Percentiles rank a stretch among this genome's conserved stretches.
Conservation (phyloP, 2,329 filamentous ascomycete genomes). For the Colletotrichum sp. region DNA sequence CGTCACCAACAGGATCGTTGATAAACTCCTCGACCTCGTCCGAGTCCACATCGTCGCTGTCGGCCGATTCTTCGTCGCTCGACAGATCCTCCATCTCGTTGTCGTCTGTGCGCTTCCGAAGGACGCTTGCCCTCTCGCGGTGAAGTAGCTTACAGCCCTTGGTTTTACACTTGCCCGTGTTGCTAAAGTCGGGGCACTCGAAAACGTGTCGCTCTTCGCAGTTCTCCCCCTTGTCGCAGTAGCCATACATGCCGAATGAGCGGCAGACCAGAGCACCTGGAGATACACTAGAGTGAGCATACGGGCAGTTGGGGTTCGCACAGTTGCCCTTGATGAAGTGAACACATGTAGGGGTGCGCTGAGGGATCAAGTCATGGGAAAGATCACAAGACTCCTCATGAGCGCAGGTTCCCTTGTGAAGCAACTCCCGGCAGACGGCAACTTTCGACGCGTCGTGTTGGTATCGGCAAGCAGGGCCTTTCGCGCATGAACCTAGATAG, state of each 20-base stretch:
- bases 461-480: conserved; percentile 81
- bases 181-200: conserved; percentile 96
- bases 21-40: conserved; percentile 74
- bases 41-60: conserved; percentile 81
- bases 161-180: conserved; percentile 82
- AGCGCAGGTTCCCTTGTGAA: conserved; percentile 79
- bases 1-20: conserved; percentile 56
- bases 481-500: conserved; percentile 78
- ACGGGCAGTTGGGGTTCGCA: conserved; percentile 84
- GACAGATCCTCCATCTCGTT: conserved; percentile 72
- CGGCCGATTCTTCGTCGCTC: conserved; percentile 76
- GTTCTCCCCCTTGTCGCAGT: conserved; percentile 80
- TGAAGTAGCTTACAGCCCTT: conserved; percentile 86
- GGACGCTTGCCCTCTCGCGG: conserved; percentile 82
- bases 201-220: conserved; percentile 87
- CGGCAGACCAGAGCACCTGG: conserved; percentile 82
- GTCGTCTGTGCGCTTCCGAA: conserved; percentile 66
- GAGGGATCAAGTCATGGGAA: conserved; percentile 82
- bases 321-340: conserved; percentile 92
- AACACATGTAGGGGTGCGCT: conserved; percentile 87
- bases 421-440: conserved; percentile 86
- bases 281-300: conserved; percentile 82
- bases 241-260: conserved; percentile 84
- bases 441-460: conserved; percentile 86
- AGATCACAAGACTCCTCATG: conserved; percentile 85